phyloP scores from a whole-genome alignment of 768 basidiomycete genomes.

The Tylopilus cervinicoccineus region DNA sequence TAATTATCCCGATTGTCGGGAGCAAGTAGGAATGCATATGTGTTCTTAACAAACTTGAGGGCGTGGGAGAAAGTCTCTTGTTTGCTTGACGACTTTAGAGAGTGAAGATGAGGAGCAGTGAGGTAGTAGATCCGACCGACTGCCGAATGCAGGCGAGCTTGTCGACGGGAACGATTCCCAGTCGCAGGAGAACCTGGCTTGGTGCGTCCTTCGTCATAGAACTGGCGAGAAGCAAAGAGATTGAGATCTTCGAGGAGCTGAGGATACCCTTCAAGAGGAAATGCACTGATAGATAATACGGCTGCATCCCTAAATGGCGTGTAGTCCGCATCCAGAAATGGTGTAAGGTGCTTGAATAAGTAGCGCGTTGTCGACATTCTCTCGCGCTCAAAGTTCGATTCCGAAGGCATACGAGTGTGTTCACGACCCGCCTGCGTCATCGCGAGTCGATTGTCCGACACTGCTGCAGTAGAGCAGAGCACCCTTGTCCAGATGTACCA shows the following conservation, averaged over 20 bases:
- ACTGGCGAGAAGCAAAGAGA: constrained; percentile 72
- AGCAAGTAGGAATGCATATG: constrained; percentile 70
- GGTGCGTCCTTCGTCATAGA: constrained; percentile 64
- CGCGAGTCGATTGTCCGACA: constrained; percentile 57
- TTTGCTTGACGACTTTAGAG: constrained; percentile 63
- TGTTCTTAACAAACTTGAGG: constrained; percentile 82
- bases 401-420: constrained; percentile 67
- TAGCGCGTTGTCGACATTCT: constrained; percentile 78
- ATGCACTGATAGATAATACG: constrained; percentile 84
- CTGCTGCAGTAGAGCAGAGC: constrained; percentile 75
- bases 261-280: constrained; percentile 72
- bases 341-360: constrained; percentile 79
- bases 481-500: constrained; percentile 84
- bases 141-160: constrained; percentile 78
- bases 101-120: constrained; percentile 72
- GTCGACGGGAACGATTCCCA: constrained; percentile 59
- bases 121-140: constrained; percentile 87
- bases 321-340: constrained; percentile 85
- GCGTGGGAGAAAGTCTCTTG: constrained; percentile 75
- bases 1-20: constrained; percentile 71
- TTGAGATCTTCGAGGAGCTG: constrained; percentile 83
- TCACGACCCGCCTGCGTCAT: constrained; percentile 56
- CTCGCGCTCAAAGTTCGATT: constrained; percentile 74
- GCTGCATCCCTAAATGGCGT: constrained; percentile 80
- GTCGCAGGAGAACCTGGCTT: constrained; percentile 44